Base-by-base conservation (phyloP, 495 filamentous ascomycete genomes). In the Penicillium psychrofluorescens region DNA sequence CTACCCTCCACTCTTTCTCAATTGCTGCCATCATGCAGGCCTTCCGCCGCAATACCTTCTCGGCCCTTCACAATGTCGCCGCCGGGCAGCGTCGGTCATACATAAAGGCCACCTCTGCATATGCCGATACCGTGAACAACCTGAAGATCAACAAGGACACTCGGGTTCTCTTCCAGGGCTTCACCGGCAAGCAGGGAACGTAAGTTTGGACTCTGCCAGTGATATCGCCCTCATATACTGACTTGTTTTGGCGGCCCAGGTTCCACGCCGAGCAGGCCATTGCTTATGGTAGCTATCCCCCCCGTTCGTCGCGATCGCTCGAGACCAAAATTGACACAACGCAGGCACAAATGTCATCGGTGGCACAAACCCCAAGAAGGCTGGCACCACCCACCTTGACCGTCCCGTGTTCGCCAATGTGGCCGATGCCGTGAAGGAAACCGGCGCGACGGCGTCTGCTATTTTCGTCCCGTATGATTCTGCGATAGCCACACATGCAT, bases 161-260 rank as follows among this genome's bases (percentile, higher is more conserved):
- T 44, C 89, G 87, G 70, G 89, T 99, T 42, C 74, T 99, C 55
- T 99, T 79, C 76, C 92, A 99, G 72, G 92, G 92, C 43, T 97
- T 99, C 68, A 99, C 92, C 10, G 92, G 92, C 59, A 94, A 86
- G 75, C 92, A 98, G 75, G 91, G 92, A 87, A 91, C 88, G 90
- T 96, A 71, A 73, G 90, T 88, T 10, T 11, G 12, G 3, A 6
- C 10, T 3, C 8, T 8, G 10, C 38, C 12, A 12, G 9, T 13
- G 16, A 8, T 12, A 22, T 27, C 7, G 27, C 30, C 8, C 41
- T 35, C 11, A 16, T 42, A 48, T 44, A 46, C 74, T 83, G 62
- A 83, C 63, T 40, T 55, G 40, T 45, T 40, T n/a, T 47, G 66
- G 54, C 54, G 31, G 36, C 29, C 46, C 53, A 97, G 90, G 46